These are phyloP conservation scores for Viola pubescens DNA, from an alignment of 441 rosid genomes.

Conservation along the genomic window DNA sequence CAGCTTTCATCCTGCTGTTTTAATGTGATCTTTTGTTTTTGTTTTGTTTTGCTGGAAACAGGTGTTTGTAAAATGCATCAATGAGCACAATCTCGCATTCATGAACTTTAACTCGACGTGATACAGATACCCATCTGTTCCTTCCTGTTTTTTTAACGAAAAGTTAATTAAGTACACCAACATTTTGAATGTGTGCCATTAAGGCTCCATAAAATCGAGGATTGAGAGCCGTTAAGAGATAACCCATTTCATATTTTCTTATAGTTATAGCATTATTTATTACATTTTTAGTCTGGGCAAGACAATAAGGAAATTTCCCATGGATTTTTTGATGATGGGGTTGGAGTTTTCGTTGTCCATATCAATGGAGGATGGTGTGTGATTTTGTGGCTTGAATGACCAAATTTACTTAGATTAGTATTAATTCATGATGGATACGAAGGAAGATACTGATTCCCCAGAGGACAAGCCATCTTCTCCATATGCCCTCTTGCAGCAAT, in stretches of 20 bases:
- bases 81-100: constrained; percentile 9
- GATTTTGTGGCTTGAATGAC: constrained; percentile 19
- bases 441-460: constrained; percentile 43
- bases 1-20: background rate
- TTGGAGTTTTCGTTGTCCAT: background rate
- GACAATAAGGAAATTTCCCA: too few relatives aligned
- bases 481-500: constrained; percentile 26
- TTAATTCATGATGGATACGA: constrained; percentile 30
- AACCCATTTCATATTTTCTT: constrained; percentile 9
- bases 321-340: background rate
- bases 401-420: constrained; percentile 8
- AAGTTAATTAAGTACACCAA: background rate
- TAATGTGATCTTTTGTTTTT: background rate
- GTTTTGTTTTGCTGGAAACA: constrained; percentile 7
- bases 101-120: constrained; percentile 14
- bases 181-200: constrained; percentile 6
- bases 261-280: background rate
- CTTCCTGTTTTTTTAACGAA: background rate
- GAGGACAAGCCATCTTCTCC: constrained; percentile 36
- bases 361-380: constrained; percentile 6
- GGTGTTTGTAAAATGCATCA: constrained; percentile 15
- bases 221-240: constrained; percentile 13
- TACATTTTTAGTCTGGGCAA: too few relatives aligned
- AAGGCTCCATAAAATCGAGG: constrained; percentile 13
- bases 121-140: background rate